These are phyloP conservation scores for Lactarius tabidus DNA, from an alignment of 768 basidiomycete species.

Conservation along the genomic window DNA sequence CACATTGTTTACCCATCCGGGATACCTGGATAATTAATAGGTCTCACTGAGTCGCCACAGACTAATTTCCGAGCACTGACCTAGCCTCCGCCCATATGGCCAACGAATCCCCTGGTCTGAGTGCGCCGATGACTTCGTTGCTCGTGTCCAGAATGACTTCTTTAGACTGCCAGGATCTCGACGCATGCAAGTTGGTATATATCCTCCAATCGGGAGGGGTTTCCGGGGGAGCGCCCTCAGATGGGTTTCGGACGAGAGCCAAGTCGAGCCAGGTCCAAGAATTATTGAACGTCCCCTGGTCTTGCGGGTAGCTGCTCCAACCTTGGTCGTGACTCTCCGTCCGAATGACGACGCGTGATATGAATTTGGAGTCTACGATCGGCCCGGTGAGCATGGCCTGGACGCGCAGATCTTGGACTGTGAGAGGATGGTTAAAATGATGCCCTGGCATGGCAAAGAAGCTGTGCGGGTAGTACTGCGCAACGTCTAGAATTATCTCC, in stretches of 20 bases:
- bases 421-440: neutral
- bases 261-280: conserved; percentile 6
- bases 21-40: neutral
- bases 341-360: neutral
- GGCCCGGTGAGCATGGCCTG: neutral
- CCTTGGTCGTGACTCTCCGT: conserved; percentile 12
- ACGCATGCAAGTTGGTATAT: neutral
- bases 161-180: neutral
- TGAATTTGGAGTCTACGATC: neutral
- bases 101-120: neutral
- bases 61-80: neutral
- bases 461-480: neutral
- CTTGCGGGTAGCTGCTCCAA: conserved; percentile 1
- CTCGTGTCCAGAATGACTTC: neutral
- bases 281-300: conserved; percentile 2
- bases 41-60: neutral
- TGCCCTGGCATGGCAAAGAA: neutral
- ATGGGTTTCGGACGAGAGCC: neutral
- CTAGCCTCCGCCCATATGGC: neutral
- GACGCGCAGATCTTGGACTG: no score
- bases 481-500: neutral
- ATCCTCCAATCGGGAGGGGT: neutral
- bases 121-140: neutral
- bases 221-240: neutral
- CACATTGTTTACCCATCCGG: neutral